Conservation (phyloP, 805 yeast species). For the Zygoascus flipseniorum region DNA sequence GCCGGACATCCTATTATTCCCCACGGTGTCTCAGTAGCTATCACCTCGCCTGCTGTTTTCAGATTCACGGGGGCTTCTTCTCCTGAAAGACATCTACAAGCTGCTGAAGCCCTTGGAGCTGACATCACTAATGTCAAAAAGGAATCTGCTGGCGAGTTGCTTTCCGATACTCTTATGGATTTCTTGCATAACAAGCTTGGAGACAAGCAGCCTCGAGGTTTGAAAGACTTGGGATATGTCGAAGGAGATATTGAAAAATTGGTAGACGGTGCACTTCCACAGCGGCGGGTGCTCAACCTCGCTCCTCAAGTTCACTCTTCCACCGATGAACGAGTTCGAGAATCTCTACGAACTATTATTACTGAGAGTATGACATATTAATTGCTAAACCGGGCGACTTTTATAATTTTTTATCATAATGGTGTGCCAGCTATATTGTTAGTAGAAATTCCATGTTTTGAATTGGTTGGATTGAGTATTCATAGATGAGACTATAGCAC, state of each 20-base stretch:
- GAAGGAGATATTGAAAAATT: slow-evolving; percentile 27
- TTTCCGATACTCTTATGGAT: slow-evolving; percentile 29
- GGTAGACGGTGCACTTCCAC: slow-evolving; percentile 34
- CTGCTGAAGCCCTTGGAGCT: slow-evolving; percentile 31
- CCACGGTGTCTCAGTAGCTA: slow-evolving; percentile 39
- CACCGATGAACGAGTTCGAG: slow-evolving; percentile 24
- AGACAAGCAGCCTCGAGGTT: slow-evolving; percentile 30
- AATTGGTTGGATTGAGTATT: too few relatives aligned
- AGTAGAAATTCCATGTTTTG: too few relatives aligned
- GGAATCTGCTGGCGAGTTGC: slow-evolving; percentile 32
- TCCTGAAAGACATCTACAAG: slow-evolving; percentile 32
- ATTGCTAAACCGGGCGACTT: too few relatives aligned
- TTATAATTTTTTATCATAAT: too few relatives aligned
- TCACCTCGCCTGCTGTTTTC: slow-evolving; percentile 38
- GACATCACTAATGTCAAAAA: slow-evolving; percentile 28
- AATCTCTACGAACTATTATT: slow-evolving; percentile 21
- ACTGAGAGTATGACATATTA: slow-evolving; percentile 11
- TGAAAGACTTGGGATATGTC: slow-evolving; percentile 28
- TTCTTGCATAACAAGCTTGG: slow-evolving; percentile 28
- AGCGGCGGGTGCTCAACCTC: slow-evolving; percentile 30
- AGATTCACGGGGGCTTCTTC: slow-evolving; percentile 32
- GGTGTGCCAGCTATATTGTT: too few relatives aligned
- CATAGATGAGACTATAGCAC: too few relatives aligned
- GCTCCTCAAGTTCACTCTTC: slow-evolving; percentile 26
- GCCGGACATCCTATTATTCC: slow-evolving; percentile 34